Percentiles rank a stretch among this genome's conserved stretches.
Conservation (phyloP, 202 grass and related monocot genomes). For the Zizania palustris region DNA sequence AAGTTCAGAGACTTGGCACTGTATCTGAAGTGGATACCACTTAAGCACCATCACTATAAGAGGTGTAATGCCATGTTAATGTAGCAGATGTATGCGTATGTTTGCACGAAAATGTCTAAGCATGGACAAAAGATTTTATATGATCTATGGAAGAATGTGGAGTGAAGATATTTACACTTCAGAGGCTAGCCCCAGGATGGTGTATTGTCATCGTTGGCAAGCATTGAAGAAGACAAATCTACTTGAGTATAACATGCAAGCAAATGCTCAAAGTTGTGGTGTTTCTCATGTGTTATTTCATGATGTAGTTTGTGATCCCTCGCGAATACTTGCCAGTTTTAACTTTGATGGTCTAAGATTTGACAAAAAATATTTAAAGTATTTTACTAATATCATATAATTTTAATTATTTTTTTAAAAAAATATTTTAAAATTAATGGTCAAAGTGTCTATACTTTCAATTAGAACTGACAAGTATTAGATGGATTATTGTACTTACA, state of each 20-base stretch:
- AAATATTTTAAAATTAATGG: too few relatives aligned
- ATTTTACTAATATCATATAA: too few relatives aligned
- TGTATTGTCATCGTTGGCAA: background rate
- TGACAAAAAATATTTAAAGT: too few relatives aligned
- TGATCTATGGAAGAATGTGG: background rate
- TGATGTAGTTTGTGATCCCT: too few relatives aligned
- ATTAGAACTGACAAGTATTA: too few relatives aligned
- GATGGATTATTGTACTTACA: too few relatives aligned
- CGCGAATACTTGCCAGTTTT: too few relatives aligned
- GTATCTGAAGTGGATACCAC: conserved; percentile 34
- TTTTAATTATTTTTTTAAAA: too few relatives aligned
- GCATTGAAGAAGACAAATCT: background rate
- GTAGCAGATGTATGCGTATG: background rate
- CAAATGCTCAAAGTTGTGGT: background rate
- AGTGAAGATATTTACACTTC: background rate
- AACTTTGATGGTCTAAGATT: too few relatives aligned
- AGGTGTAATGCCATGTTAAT: background rate
- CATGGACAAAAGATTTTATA: conserved; percentile 7
- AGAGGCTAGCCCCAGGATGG: background rate
- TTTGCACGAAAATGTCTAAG: conserved; percentile 22
- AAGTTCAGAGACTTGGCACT: conserved; percentile 31
- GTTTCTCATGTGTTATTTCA: too few relatives aligned
- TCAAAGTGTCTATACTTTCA: too few relatives aligned
- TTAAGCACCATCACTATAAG: conserved; percentile 15
- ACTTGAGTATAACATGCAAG: background rate